Conservation (phyloP, 2,329 filamentous ascomycete genomes). For the Teratosphaeria destructans region DNA sequence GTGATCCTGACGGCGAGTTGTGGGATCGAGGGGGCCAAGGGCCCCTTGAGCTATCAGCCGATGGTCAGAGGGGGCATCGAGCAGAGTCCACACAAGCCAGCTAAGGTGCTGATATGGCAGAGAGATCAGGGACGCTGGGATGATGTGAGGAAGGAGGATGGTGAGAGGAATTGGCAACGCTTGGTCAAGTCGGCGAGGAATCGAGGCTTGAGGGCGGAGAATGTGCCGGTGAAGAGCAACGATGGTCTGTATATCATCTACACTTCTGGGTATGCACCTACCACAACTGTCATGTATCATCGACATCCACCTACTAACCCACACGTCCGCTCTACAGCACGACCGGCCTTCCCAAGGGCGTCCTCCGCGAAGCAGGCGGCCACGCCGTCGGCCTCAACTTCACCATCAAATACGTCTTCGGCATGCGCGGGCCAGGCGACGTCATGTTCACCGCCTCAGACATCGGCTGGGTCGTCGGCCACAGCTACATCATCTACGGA, state of each 20-base stretch:
- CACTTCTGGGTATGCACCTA: slow-evolving; percentile 34
- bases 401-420: slow-evolving; percentile 73
- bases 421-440: slow-evolving; percentile 72
- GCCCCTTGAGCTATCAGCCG: slow-evolving; percentile 64
- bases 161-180: slow-evolving; percentile 70
- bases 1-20: slow-evolving; percentile 82
- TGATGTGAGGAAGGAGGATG: slow-evolving; percentile 51
- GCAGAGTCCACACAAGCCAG: slow-evolving; percentile 60
- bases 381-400: slow-evolving; percentile 78
- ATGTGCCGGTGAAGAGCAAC: slow-evolving; percentile 66
- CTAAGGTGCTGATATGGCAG: slow-evolving; percentile 72
- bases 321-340: slow-evolving; percentile 35
- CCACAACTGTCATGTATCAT: not conserved
- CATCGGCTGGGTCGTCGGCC: slow-evolving; percentile 85
- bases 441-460: slow-evolving; percentile 74
- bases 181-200: slow-evolving; percentile 60
- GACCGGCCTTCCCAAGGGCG: slow-evolving; percentile 73
- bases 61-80: slow-evolving; percentile 65
- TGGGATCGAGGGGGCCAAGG: slow-evolving; percentile 79
- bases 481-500: slow-evolving; percentile 81
- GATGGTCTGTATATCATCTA: slow-evolving; percentile 88
- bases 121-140: slow-evolving; percentile 67
- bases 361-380: slow-evolving; percentile 71
- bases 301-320: not conserved
- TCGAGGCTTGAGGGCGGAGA: slow-evolving; percentile 57